These are phyloP conservation scores for Prosopis cineraria DNA, from an alignment of 306 rosid species.

Conservation along the genomic window DNA sequence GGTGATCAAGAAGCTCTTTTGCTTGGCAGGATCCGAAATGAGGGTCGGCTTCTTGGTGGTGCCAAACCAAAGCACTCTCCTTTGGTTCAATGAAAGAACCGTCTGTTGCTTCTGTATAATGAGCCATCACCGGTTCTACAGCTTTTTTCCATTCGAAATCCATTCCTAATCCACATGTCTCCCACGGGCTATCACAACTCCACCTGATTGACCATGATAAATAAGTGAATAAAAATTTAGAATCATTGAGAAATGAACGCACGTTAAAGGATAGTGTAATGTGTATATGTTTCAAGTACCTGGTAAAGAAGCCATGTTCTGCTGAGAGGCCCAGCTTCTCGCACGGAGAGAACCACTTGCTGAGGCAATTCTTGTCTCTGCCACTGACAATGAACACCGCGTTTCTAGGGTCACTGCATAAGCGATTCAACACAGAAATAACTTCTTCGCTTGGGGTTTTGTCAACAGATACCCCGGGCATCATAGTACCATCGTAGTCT, in stretches of 20 bases:
- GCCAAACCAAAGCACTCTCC: constrained; percentile 83
- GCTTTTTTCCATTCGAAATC: constrained; percentile 65
- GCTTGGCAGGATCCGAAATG: constrained; percentile 70
- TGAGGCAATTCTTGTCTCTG: constrained; percentile 61
- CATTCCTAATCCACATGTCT: constrained; percentile 45
- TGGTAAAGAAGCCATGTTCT: constrained; percentile 77
- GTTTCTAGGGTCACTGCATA: constrained; percentile 66
- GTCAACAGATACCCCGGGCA: constrained; percentile 48
- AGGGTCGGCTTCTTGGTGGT: constrained; percentile 68
- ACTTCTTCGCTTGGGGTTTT: constrained; percentile 58
- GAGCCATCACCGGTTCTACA: constrained; percentile 72
- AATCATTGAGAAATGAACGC: not conserved
- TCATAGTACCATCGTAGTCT: constrained; percentile 83
- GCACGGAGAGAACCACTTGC: constrained; percentile 68
- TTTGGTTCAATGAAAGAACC: constrained; percentile 78
- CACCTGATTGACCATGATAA: constrained; percentile 41
- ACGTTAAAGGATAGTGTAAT: not conserved
- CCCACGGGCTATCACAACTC: constrained; percentile 59
- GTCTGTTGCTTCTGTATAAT: constrained; percentile 74
- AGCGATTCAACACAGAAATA: constrained; percentile 53
- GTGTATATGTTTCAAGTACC: constrained; percentile 44
- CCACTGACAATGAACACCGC: constrained; percentile 80
- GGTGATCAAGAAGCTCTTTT: constrained; percentile 79
- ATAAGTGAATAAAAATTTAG: not conserved
- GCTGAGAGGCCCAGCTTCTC: constrained; percentile 70